A percentile compares a stretch with the other conserved stretches of the same genome.
Evolutionary conservation across 768 basidiomycete genomes (phyloP).

Genomic region (Amylocystis lapponica): DNA sequence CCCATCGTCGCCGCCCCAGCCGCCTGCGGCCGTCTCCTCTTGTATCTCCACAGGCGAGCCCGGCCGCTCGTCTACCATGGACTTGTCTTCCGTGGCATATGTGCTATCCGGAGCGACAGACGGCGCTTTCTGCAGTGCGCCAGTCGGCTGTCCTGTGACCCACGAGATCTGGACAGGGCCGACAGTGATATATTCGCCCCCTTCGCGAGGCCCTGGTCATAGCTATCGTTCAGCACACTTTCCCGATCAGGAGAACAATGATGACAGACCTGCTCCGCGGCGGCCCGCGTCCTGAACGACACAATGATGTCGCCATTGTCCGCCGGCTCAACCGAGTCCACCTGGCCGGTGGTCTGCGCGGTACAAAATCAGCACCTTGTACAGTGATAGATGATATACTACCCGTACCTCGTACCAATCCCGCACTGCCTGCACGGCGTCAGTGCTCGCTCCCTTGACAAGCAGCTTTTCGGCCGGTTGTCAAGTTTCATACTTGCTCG

Average conservation of each 20-base stretch:
- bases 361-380: constrained; percentile 6
- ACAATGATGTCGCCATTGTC: constrained; percentile 60
- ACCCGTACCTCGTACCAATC: constrained; percentile 77
- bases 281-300: constrained; percentile 62
- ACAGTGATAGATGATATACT: not conserved
- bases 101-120: constrained; percentile 11
- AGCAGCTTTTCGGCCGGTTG: constrained; percentile 80
- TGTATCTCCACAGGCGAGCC: constrained; percentile 26
- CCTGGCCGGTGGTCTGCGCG: constrained; percentile 56
- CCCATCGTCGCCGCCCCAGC: constrained; percentile 63
- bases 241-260: constrained; percentile 7
- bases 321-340: constrained; percentile 55
- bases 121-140: not conserved
- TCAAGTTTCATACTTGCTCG: constrained; percentile 83
- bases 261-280: constrained; percentile 66
- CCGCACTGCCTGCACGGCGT: constrained; percentile 53
- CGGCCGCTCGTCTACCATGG: constrained; percentile 18
- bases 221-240: not conserved
- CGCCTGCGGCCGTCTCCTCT: constrained; percentile 58
- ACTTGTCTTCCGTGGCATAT: constrained; percentile 17
- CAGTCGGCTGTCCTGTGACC: constrained; percentile 37
- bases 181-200: constrained; percentile 61
- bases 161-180: constrained; percentile 65
- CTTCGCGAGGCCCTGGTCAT: constrained; percentile 61
- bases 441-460: constrained; percentile 59